Conservation (phyloP, 225 moss, liverwort and hornwort species). For the Polytrichum commune region DNA sequence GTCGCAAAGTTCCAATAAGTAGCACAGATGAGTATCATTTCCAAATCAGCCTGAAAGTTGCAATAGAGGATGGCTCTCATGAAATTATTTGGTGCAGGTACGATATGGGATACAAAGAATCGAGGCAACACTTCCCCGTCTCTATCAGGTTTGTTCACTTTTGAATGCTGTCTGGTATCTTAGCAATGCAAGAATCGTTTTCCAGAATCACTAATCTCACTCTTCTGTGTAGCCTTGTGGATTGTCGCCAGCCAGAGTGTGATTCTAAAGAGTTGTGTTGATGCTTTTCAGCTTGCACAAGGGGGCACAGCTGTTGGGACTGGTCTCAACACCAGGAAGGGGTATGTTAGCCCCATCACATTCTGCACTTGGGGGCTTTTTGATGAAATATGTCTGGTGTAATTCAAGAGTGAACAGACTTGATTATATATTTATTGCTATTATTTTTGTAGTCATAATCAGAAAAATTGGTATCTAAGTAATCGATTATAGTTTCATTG, state of each 20-base stretch:
- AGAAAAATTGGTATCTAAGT: no score
- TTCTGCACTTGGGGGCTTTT: neutral
- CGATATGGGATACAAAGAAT: slow-evolving; percentile 57
- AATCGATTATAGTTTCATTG: no score
- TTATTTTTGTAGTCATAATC: no score
- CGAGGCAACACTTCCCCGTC: slow-evolving; percentile 52
- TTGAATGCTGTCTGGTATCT: neutral
- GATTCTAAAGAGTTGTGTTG: neutral
- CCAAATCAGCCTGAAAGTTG: neutral
- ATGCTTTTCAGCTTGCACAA: slow-evolving; percentile 73
- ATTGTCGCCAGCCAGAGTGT: neutral
- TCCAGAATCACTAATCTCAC: neutral
- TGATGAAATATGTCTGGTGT: no score
- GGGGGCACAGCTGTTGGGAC: slow-evolving; percentile 99
- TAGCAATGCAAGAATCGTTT: neutral
- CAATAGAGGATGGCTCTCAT: slow-evolving; percentile 19
- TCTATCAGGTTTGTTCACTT: slow-evolving; percentile 43
- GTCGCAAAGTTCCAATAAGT: neutral
- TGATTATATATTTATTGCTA: no score
- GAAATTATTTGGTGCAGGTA: slow-evolving; percentile 35
- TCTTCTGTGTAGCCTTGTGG: neutral
- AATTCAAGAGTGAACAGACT: no score
- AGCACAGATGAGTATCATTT: slow-evolving; percentile 1
- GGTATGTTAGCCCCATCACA: slow-evolving; percentile 32
- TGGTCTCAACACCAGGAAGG: slow-evolving; percentile 87